These are phyloP conservation scores for Phytophthora pini DNA, from an alignment of 352 stramenopile genomes.

Conservation along the genomic window DNA sequence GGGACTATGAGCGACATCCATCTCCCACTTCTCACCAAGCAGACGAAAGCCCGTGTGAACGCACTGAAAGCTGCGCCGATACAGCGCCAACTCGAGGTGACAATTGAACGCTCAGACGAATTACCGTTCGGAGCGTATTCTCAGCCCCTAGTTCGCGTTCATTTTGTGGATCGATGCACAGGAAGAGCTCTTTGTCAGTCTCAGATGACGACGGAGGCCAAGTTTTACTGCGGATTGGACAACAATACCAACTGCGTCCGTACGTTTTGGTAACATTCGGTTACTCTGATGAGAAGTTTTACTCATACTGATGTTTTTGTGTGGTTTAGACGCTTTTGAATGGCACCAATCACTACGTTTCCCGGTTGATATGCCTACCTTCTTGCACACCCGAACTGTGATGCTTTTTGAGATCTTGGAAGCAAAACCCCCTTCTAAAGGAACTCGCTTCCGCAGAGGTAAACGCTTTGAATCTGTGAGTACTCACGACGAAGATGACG, in stretches of 20 bases:
- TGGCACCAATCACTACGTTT: conserved; percentile 56
- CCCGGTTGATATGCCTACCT: conserved; percentile 36
- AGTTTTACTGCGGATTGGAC: conserved; percentile 13
- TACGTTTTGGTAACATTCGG: conserved; percentile 15
- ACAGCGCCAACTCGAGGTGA: conserved; percentile 44
- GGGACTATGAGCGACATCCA: conserved; percentile 36
- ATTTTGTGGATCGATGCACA: conserved; percentile 61
- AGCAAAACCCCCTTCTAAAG: conserved; percentile 23
- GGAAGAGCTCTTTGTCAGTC: conserved; percentile 42
- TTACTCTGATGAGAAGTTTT: neutral
- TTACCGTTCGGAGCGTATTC: conserved; percentile 56
- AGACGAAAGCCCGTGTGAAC: conserved; percentile 28
- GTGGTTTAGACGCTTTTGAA: conserved; percentile 50
- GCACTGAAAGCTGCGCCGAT: conserved; percentile 20
- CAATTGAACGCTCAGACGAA: conserved; percentile 53
- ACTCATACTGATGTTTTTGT: neutral
- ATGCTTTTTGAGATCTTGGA: conserved; percentile 71
- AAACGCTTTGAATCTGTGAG: conserved; percentile 37
- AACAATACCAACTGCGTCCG: conserved; percentile 19
- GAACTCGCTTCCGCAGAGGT: conserved; percentile 23
- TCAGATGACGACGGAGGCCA: conserved; percentile 33
- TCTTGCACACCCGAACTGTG: conserved; percentile 48
- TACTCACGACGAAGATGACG: conserved; percentile 37
- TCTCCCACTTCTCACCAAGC: conserved; percentile 24
- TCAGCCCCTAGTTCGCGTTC: conserved; percentile 50